These are phyloP conservation scores for Ogataea methanolica DNA, from an alignment of 805 yeast species.

Conservation along the genomic window DNA sequence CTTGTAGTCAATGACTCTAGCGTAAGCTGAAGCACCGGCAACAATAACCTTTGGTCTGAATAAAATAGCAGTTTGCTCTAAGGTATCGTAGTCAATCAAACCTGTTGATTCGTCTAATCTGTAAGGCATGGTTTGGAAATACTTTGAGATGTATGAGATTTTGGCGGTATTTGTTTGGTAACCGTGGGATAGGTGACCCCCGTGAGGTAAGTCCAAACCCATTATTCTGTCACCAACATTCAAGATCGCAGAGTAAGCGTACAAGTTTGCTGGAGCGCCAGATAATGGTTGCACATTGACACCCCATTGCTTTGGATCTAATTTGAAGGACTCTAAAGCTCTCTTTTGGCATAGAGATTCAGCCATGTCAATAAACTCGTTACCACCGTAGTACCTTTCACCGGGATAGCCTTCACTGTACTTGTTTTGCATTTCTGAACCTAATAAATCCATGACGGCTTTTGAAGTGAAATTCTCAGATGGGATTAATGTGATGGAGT, in stretches of 20 bases:
- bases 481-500: constrained; percentile 90
- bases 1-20: constrained; percentile 93
- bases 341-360: constrained; percentile 91
- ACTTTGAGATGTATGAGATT: constrained; percentile 93
- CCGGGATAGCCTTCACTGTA: constrained; percentile 99
- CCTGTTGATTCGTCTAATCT: constrained; percentile 91
- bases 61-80: constrained; percentile 84
- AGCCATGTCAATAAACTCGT: constrained; percentile 92
- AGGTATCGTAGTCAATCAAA: constrained; percentile 90
- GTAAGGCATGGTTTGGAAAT: constrained; percentile 98
- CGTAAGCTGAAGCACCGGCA: constrained; percentile 98
- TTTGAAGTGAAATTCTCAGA: constrained; percentile 96
- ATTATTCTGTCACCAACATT: constrained; percentile 94
- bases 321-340: constrained; percentile 84
- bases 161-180: constrained; percentile 92
- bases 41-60: constrained; percentile 96
- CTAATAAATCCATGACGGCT: constrained; percentile 93
- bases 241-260: constrained; percentile 93
- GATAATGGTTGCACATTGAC: constrained; percentile 95
- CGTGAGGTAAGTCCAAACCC: constrained; percentile 98
- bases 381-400: constrained; percentile 98
- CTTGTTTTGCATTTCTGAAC: constrained; percentile 97
- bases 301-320: constrained; percentile 87
- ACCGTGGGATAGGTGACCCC: constrained; percentile 98
- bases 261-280: constrained; percentile 97